phyloP scores from a whole-genome alignment of 371 early-diverging fungal species.

The Dinochytrium kinnereticum region DNA sequence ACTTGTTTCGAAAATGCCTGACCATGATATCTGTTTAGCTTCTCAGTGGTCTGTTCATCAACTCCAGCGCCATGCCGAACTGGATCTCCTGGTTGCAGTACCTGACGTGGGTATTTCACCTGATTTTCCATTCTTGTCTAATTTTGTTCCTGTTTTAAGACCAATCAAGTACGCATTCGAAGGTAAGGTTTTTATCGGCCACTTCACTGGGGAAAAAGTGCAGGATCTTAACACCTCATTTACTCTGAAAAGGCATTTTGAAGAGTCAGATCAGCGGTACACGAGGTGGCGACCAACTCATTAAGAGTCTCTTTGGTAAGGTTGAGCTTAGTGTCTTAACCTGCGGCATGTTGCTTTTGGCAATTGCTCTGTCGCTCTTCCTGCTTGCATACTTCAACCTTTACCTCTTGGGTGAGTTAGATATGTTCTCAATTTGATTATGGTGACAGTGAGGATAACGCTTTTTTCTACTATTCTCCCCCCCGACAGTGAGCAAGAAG shows the following conservation, averaged over 20 bases:
- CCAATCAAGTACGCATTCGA: constrained; percentile 7
- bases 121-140: too few species aligned
- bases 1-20: background rate
- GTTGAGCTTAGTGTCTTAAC: background rate
- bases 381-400: background rate
- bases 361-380: background rate
- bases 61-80: constrained; percentile 59
- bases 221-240: too few species aligned
- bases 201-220: too few species aligned
- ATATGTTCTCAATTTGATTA: too few species aligned
- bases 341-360: background rate
- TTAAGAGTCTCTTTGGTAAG: background rate
- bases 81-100: constrained; percentile 39
- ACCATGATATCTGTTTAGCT: constrained; percentile 24
- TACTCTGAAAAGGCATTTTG: too few species aligned
- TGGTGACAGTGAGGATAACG: too few species aligned
- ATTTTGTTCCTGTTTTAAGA: background rate
- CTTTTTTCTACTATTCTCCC: too few species aligned
- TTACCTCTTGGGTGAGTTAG: background rate
- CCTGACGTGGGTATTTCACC: constrained; percentile 48
- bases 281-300: background rate
- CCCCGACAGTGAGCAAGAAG: background rate
- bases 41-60: constrained; percentile 67
- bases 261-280: background rate
- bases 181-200: too few species aligned